A percentile compares a stretch with the other conserved stretches of the same genome.
These are phyloP conservation scores for Naumovozyma castellii DNA, from an alignment of 805 yeast species.

Conservation along the genomic window DNA sequence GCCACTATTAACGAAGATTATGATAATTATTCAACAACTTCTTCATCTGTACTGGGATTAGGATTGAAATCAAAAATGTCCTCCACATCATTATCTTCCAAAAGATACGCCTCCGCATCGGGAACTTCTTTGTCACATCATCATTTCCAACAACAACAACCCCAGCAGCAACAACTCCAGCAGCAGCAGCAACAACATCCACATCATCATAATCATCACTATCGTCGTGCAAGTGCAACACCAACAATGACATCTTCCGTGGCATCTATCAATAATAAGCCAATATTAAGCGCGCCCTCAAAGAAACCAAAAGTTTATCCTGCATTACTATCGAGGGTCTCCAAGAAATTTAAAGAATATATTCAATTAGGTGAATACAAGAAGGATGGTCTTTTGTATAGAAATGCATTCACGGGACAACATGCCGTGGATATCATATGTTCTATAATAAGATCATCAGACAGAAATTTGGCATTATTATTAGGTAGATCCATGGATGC, in stretches of 20 bases:
- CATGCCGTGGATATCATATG: slow-evolving; percentile 91
- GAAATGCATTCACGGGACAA: slow-evolving; percentile 87
- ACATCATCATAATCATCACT: slow-evolving; percentile 1
- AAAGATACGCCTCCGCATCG: slow-evolving; percentile 31
- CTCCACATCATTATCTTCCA: slow-evolving; percentile 31
- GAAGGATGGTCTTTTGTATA: slow-evolving; percentile 84
- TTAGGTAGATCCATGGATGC: slow-evolving; percentile 90
- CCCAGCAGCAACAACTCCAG: slow-evolving; percentile 3
- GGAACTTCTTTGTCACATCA: slow-evolving; percentile 10
- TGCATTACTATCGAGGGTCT: slow-evolving; percentile 79
- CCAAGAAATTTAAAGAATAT: slow-evolving; percentile 61
- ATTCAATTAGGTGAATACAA: slow-evolving; percentile 66
- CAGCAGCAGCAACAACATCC: slow-evolving; percentile 2
- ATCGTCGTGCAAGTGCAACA: slow-evolving; percentile 9
- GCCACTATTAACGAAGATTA: not conserved
- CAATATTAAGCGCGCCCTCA: slow-evolving; percentile 35
- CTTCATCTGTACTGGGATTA: slow-evolving; percentile 18
- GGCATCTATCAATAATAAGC: slow-evolving; percentile 32
- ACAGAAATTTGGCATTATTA: slow-evolving; percentile 78
- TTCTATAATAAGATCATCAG: slow-evolving; percentile 77
- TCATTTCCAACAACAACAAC: slow-evolving; percentile 1
- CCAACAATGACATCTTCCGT: slow-evolving; percentile 1
- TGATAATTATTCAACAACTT: not conserved
- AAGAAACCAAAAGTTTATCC: slow-evolving; percentile 73
- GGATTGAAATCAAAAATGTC: slow-evolving; percentile 41